Evolutionary conservation across 257 asterid species (phyloP).

Genomic region (Lantana camara): DNA sequence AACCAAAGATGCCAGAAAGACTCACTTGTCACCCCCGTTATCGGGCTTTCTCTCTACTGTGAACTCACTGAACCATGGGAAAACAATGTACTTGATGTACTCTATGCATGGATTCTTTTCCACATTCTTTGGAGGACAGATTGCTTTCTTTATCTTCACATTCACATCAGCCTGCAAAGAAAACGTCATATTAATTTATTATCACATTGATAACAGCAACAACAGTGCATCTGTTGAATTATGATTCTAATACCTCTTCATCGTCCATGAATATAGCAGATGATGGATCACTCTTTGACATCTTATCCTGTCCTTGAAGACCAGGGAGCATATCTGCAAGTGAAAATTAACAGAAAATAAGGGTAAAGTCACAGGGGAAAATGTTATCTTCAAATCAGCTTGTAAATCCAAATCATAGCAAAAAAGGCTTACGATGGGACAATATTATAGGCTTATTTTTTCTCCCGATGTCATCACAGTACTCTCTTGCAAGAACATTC

Average conservation of each 20-base stretch:
- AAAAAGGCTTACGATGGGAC: slow-evolving; percentile 63
- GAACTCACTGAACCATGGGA: slow-evolving; percentile 84
- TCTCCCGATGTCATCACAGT: slow-evolving; percentile 77
- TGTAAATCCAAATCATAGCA: slow-evolving; percentile 10
- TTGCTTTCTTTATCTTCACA: slow-evolving; percentile 78
- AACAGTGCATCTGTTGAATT: too few relatives aligned
- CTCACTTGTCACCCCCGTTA: slow-evolving; percentile 87
- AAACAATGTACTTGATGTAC: slow-evolving; percentile 65
- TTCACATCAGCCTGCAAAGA: slow-evolving; percentile 70
- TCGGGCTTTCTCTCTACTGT: slow-evolving; percentile 71
- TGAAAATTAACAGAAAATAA: slow-evolving; percentile 7
- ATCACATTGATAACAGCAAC: too few relatives aligned
- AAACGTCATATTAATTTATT: too few relatives aligned
- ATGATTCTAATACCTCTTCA: slow-evolving; percentile 64
- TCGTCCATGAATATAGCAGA: slow-evolving; percentile 90
- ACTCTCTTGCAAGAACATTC: slow-evolving; percentile 89
- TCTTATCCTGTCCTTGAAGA: slow-evolving; percentile 81
- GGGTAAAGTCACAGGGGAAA: background rate
- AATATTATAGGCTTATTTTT: slow-evolving; percentile 84
- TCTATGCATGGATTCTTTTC: slow-evolving; percentile 83
- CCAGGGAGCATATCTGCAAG: slow-evolving; percentile 86
- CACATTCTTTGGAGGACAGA: slow-evolving; percentile 76
- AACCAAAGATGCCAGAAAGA: background rate
- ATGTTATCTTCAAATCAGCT: slow-evolving; percentile 2
- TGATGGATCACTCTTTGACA: slow-evolving; percentile 82